phyloP scores from a whole-genome alignment of 768 basidiomycete species.

The Auriscalpium orientale region DNA sequence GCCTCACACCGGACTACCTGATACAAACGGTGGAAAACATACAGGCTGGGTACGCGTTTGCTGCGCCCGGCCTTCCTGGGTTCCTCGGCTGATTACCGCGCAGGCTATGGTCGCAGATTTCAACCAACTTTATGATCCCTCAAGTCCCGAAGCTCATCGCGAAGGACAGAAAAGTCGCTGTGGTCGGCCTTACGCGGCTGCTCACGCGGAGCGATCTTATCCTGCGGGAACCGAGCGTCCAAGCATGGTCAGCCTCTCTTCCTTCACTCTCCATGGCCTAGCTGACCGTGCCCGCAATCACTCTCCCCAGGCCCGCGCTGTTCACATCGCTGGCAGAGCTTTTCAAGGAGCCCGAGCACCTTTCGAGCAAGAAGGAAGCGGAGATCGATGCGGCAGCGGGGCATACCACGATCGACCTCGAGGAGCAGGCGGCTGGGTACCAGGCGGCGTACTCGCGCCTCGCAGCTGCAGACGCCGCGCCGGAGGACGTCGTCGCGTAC shows the following conservation, averaged over 20 bases:
- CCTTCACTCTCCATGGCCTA: neutral
- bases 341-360: constrained; percentile 56
- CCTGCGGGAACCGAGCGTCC: constrained; percentile 53
- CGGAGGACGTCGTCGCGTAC: constrained; percentile 55
- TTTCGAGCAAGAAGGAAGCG: constrained; percentile 25
- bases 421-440: constrained; percentile 86
- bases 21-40: constrained; percentile 75
- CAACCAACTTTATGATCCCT: constrained; percentile 69
- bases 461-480: constrained; percentile 63
- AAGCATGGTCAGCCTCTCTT: constrained; percentile 48
- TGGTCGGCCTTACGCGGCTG: constrained; percentile 71
- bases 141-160: constrained; percentile 73
- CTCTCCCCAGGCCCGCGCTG: constrained; percentile 47
- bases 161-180: constrained; percentile 80
- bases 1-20: constrained; percentile 71
- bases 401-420: constrained; percentile 76
- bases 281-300: neutral
- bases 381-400: constrained; percentile 46
- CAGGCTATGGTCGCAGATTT: constrained; percentile 75
- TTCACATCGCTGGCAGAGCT: constrained; percentile 70
- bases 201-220: constrained; percentile 69
- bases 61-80: neutral
- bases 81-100: neutral
- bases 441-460: constrained; percentile 91
- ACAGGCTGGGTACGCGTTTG: constrained; percentile 61